phyloP scores from a whole-genome alignment of 2,329 filamentous ascomycete genomes.

The Monosporascus sp. region DNA sequence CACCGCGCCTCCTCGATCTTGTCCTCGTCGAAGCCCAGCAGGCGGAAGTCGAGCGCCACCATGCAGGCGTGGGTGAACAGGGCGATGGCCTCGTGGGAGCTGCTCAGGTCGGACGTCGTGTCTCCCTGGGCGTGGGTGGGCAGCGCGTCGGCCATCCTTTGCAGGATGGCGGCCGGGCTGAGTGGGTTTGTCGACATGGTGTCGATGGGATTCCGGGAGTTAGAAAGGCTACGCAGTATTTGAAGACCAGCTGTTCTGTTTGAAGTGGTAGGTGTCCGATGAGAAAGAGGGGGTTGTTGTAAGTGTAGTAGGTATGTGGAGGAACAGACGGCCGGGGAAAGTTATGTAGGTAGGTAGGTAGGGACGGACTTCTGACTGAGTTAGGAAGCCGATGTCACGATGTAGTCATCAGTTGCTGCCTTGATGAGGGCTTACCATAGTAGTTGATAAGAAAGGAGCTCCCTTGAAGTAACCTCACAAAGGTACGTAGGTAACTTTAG shows the following conservation, averaged over 20 bases:
- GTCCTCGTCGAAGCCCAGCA: slow-evolving; percentile 81
- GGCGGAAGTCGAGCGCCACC: slow-evolving; percentile 70
- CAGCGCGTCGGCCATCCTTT: slow-evolving; percentile 55
- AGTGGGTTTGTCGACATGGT: slow-evolving; percentile 32
- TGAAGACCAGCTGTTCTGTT: no score
- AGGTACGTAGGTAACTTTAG: no score
- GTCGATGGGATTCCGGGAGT: not conserved
- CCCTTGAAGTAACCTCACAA: no score
- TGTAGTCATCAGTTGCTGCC: not conserved
- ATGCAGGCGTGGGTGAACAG: slow-evolving; percentile 82
- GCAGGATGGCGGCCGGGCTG: slow-evolving; percentile 41
- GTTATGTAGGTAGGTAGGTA: no score
- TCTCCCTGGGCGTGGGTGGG: slow-evolving; percentile 49
- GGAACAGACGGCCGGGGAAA: no score
- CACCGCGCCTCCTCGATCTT: slow-evolving; percentile 61
- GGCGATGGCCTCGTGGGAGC: slow-evolving; percentile 75
- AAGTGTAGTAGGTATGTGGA: no score
- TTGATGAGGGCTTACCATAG: not conserved
- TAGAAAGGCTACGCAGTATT: no score
- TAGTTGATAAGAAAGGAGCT: no score
- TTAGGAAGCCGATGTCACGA: no score
- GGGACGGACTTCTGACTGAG: no score
- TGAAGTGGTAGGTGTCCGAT: no score
- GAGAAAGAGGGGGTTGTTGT: no score
- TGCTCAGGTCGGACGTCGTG: slow-evolving; percentile 58